phyloP scores from a whole-genome alignment of 2,329 filamentous ascomycete species.

The Trichothecium roseum region DNA sequence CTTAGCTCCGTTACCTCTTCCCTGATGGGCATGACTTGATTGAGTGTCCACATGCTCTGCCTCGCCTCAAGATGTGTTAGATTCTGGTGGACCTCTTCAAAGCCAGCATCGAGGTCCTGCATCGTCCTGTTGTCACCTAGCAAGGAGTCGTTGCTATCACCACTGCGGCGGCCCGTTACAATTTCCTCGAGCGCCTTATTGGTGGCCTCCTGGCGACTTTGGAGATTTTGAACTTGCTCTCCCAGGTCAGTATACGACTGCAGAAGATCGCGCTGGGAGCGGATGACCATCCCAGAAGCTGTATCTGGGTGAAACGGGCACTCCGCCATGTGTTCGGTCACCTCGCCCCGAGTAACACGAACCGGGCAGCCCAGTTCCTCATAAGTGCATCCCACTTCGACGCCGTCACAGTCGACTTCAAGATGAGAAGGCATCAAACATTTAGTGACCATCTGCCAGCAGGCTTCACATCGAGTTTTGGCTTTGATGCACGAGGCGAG shows the following conservation, averaged over 20 bases:
- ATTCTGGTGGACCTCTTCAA: conserved; percentile 46
- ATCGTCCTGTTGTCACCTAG: conserved; percentile 36
- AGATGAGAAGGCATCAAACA: conserved; percentile 36
- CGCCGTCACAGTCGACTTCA: conserved; percentile 37
- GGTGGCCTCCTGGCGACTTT: conserved; percentile 21
- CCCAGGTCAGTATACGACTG: conserved; percentile 25
- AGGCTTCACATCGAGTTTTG: conserved; percentile 38
- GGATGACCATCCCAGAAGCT: conserved; percentile 40
- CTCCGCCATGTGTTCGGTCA: conserved; percentile 32
- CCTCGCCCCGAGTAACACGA: conserved; percentile 20
- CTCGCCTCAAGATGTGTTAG: conserved; percentile 48
- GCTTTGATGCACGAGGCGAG: conserved; percentile 32
- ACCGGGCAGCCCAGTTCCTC: conserved; percentile 24
- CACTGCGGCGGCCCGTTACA: conserved; percentile 22
- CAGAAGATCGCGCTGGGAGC: conserved; percentile 37
- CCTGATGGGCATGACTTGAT: conserved; percentile 50
- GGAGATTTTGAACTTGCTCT: conserved; percentile 23
- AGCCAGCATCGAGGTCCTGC: conserved; percentile 31
- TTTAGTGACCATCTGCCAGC: conserved; percentile 31
- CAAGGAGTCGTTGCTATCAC: conserved; percentile 22
- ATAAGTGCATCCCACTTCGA: conserved; percentile 37
- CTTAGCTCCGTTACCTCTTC: conserved; percentile 52
- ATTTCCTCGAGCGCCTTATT: conserved; percentile 22
- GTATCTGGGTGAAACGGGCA: conserved; percentile 42
- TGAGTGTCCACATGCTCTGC: conserved; percentile 50